Evolutionary conservation across 768 basidiomycete genomes (phyloP).

Genomic region (Lactarius trivialis): DNA sequence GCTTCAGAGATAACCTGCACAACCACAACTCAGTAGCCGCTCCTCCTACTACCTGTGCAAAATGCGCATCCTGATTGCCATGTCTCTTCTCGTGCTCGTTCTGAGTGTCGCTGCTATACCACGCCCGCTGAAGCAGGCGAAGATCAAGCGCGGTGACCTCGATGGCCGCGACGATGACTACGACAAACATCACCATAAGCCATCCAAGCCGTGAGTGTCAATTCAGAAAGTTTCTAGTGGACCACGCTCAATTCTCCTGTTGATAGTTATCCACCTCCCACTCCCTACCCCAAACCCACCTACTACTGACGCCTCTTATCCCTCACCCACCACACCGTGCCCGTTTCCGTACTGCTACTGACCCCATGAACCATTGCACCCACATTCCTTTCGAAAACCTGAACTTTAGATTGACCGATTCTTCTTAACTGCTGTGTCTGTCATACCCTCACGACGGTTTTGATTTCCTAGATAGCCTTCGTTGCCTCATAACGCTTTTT

Average conservation of each 20-base stretch:
- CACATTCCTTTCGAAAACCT: neutral
- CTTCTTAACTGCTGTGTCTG: neutral
- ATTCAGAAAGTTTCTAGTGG: neutral
- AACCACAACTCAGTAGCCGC: neutral
- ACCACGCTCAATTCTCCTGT: neutral
- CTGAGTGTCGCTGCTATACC: slow-evolving; percentile 6
- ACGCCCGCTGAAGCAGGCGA: slow-evolving; percentile 28
- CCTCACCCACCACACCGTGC: neutral
- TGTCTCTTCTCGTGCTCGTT: slow-evolving; percentile 11
- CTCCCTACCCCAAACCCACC: too few relatives aligned
- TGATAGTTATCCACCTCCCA: neutral
- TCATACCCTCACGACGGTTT: neutral
- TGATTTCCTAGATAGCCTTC: neutral
- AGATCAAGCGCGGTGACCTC: slow-evolving; percentile 25
- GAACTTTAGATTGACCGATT: neutral
- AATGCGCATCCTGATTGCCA: neutral
- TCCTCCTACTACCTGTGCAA: neutral
- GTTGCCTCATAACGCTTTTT: neutral
- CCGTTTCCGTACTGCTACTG: neutral
- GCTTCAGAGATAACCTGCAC: neutral
- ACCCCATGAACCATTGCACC: neutral
- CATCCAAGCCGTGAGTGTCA: neutral
- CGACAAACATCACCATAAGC: neutral
- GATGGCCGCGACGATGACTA: neutral
- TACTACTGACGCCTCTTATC: neutral